Base-by-base conservation (phyloP, 345 rosid species). In the Leavenworthia alabamica region DNA sequence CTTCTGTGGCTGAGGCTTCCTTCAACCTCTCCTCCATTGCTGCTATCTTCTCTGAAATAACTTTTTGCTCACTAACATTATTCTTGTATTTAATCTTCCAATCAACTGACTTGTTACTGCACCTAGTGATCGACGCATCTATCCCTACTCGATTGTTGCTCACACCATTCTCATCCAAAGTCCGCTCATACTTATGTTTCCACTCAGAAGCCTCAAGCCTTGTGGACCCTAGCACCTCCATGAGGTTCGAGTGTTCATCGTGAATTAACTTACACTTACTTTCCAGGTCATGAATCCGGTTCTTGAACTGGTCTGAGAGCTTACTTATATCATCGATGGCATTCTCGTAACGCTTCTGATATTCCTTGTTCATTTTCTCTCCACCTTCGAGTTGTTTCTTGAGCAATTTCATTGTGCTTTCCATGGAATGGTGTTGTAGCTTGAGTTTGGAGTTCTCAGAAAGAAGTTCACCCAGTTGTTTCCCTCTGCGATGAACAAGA, bases 341-440 rank as follows among this genome's bases (percentile, higher is more conserved):
- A 8, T 67, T 57, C 60, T 74, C 76, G 32, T 67, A 66, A 23
- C 40, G 70, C 61, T 64, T 77, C 58, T 68, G 79, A 66, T 75
- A 77, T 48, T 79, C 77, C 47, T 55, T 36, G 62, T 71, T 75
- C 35, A 43, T 40, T 63, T 77, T 77, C 51, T 79, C 78, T 60
- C 81, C 75, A 16, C 77, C 71, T 68, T 79, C 75, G 59, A 81
- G 71, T 52, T 79, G 83, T 68, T 74, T 79, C 39, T 63, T 62
- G 62, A 77, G 76, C 53, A 75, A 29, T 49, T 72, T 72, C 50
- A 72, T 45, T 48, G 62, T 46, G 61, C 74, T 73, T 64, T 78
- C 81, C 44, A 62, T 12, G 1, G 78, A 74, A 31, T 48, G 58
- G 27, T 67, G 66, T 44, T 79, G 67, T 43, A 69, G 58, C 64